Evolutionary conservation across 2,329 filamentous ascomycete genomes (phyloP).

Genomic region (Fusarium mangiferae): DNA sequence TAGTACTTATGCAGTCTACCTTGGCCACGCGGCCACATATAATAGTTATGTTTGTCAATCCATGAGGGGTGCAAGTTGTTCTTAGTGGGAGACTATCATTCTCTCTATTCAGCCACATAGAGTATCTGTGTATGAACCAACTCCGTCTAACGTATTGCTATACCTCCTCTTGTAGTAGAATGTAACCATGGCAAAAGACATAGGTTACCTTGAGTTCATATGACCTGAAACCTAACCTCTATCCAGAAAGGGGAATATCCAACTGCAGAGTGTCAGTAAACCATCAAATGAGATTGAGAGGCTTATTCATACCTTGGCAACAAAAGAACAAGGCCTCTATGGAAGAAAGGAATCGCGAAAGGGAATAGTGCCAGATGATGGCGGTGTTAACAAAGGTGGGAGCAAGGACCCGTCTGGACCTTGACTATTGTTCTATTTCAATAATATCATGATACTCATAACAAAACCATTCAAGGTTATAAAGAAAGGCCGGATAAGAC

Average conservation of each 20-base stretch:
- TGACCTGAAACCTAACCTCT: neutral
- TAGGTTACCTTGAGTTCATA: neutral
- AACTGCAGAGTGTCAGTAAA: constrained; percentile 14
- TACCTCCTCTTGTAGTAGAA: neutral
- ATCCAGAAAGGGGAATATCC: constrained; percentile 8
- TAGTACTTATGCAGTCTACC: neutral
- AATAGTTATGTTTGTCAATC: neutral
- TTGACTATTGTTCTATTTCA: neutral
- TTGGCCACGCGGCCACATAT: neutral
- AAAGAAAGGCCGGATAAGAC: neutral
- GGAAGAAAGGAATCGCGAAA: constrained; percentile 1
- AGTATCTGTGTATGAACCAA: neutral
- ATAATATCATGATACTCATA: neutral
- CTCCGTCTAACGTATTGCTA: neutral
- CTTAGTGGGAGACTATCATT: constrained; percentile 8
- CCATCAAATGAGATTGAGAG: no score
- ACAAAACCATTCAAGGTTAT: neutral
- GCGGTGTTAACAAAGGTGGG: constrained; percentile 9
- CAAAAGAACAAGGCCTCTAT: neutral
- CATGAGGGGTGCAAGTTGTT: neutral
- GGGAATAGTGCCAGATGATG: neutral
- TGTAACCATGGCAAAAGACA: neutral
- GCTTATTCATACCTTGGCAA: neutral
- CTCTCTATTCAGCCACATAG: constrained; percentile 2
- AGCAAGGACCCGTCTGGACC: neutral